Evolutionary conservation across 129 eudicot species (phyloP).

Genomic region (Saussurea involucrata): DNA sequence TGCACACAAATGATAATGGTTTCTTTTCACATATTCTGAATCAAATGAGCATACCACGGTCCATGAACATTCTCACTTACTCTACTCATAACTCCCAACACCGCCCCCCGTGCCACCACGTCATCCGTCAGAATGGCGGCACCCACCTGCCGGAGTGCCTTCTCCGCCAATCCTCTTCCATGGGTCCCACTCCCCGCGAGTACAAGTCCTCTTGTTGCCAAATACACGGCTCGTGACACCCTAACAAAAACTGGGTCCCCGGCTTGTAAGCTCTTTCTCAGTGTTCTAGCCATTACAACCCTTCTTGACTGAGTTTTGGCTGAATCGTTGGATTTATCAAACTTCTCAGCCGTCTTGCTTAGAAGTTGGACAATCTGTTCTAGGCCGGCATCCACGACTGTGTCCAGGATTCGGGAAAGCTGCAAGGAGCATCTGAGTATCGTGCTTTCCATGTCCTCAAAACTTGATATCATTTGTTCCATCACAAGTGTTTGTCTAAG

Average conservation of each 20-base stretch:
- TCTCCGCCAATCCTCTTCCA: slow-evolving; percentile 53
- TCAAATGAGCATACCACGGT: slow-evolving; percentile 55
- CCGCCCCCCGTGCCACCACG: slow-evolving; percentile 41
- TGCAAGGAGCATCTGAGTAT: slow-evolving; percentile 31
- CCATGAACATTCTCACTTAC: slow-evolving; percentile 74
- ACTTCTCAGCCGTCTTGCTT: slow-evolving; percentile 21
- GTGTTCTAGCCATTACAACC: slow-evolving; percentile 53
- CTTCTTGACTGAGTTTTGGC: slow-evolving; percentile 38
- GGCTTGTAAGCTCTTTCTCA: slow-evolving; percentile 65
- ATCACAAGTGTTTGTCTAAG: slow-evolving; percentile 62
- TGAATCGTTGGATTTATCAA: slow-evolving; percentile 18
- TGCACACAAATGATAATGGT: background rate
- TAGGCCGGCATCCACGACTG: slow-evolving; percentile 53
- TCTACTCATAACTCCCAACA: slow-evolving; percentile 51
- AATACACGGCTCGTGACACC: slow-evolving; percentile 63
- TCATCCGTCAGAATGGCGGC: slow-evolving; percentile 41
- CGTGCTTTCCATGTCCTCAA: slow-evolving; percentile 50
- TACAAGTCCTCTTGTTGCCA: slow-evolving; percentile 67
- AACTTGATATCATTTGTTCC: slow-evolving; percentile 41
- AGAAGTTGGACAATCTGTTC: slow-evolving; percentile 45
- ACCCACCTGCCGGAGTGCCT: slow-evolving; percentile 64
- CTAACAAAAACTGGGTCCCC: slow-evolving; percentile 57
- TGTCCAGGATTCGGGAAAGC: slow-evolving; percentile 53
- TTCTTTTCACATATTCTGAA: slow-evolving; percentile 28
- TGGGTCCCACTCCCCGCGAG: slow-evolving; percentile 49